phyloP scores from a whole-genome alignment of 2,329 filamentous ascomycete genomes.

The Pseudogymnoascus destructans region DNA sequence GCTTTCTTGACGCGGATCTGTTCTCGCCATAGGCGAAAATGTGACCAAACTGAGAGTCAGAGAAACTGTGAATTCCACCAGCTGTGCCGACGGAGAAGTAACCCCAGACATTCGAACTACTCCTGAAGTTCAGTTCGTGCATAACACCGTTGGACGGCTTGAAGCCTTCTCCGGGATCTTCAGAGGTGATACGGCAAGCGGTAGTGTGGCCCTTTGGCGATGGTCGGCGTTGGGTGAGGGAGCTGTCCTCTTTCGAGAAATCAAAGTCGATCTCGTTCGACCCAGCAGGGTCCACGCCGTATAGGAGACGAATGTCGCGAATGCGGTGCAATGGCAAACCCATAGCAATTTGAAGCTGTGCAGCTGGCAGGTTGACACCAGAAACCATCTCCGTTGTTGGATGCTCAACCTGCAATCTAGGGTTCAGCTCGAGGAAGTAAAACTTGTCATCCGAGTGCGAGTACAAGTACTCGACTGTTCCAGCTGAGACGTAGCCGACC shows the following conservation, averaged over 20 bases:
- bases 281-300: constrained; percentile 85
- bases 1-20: constrained; percentile 86
- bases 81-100: constrained; percentile 98
- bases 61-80: constrained; percentile 97
- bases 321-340: constrained; percentile 92
- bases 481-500: constrained; percentile 95
- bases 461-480: constrained; percentile 98
- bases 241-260: constrained; percentile 76
- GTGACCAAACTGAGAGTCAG: constrained; percentile 96
- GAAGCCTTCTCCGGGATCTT: constrained; percentile 97
- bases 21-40: constrained; percentile 99
- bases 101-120: constrained; percentile 98
- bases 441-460: constrained; percentile 97
- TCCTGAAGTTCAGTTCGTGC: constrained; percentile 98
- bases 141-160: constrained; percentile 98
- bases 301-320: constrained; percentile 87
- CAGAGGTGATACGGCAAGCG: constrained; percentile 96
- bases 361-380: constrained; percentile 91
- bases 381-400: constrained; percentile 99
- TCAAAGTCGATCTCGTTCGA: constrained; percentile 88
- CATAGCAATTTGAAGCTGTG: constrained; percentile 98
- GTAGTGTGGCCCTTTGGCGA: constrained; percentile 94
- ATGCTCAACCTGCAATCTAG: constrained; percentile 98
- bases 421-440: constrained; percentile 98
- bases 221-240: constrained; percentile 74